Percentiles rank a stretch among this genome's conserved stretches.
Evolutionary conservation across 306 rosid genomes (phyloP).

Genomic region (Benincasa hispida): DNA sequence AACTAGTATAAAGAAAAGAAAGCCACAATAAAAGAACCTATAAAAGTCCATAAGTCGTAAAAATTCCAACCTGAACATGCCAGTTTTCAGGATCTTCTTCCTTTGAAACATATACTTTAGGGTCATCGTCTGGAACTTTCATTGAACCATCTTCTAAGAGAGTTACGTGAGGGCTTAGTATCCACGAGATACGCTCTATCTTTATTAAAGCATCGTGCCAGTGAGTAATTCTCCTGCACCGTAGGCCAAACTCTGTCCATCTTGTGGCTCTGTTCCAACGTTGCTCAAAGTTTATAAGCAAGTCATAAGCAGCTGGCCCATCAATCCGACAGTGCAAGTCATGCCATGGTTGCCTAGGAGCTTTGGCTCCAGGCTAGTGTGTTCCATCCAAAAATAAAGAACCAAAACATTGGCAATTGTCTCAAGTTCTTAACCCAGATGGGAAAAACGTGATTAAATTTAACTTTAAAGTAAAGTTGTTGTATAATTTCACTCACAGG

Average conservation of each 20-base stretch:
- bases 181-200: slow-evolving; percentile 88
- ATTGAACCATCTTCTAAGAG: slow-evolving; percentile 16
- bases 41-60: slow-evolving; percentile 2
- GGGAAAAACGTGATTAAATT: background rate
- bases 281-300: slow-evolving; percentile 89
- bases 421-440: background rate
- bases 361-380: slow-evolving; percentile 56
- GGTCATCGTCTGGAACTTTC: slow-evolving; percentile 49
- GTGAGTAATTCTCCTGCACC: slow-evolving; percentile 33
- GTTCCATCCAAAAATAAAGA: slow-evolving; percentile 4
- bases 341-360: slow-evolving; percentile 98
- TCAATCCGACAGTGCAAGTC: slow-evolving; percentile 89
- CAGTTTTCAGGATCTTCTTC: slow-evolving; percentile 72
- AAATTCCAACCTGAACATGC: slow-evolving; percentile 81
- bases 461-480: background rate
- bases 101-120: slow-evolving; percentile 28
- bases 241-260: slow-evolving; percentile 67
- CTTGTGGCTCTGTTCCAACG: slow-evolving; percentile 75
- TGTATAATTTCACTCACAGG: slow-evolving; percentile 44
- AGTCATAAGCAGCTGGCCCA: slow-evolving; percentile 94
- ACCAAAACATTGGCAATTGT: background rate
- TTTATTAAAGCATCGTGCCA: slow-evolving; percentile 77
- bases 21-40: slow-evolving; percentile 1
- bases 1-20: slow-evolving; percentile 5
- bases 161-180: slow-evolving; percentile 46